phyloP scores from a whole-genome alignment of 2,329 filamentous ascomycete genomes.

The Cucurbitaria berberidis region DNA sequence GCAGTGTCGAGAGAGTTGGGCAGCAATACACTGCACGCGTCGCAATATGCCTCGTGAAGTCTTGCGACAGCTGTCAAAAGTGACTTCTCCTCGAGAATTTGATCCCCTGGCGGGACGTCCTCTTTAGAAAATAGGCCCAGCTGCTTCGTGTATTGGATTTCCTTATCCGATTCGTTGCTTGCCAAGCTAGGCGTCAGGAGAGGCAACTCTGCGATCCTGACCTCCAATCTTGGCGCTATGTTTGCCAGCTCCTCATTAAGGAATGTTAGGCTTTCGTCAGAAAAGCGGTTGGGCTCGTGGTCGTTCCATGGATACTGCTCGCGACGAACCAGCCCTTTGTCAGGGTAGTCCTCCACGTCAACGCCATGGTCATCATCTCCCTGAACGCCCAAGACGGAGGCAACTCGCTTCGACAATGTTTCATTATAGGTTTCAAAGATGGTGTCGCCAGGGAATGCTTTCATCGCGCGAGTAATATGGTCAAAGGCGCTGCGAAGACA shows the following conservation, averaged over 20 bases:
- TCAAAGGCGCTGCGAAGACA: slow-evolving; percentile 71
- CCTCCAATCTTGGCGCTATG: slow-evolving; percentile 82
- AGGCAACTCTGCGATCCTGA: slow-evolving; percentile 77
- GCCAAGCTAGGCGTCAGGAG: slow-evolving; percentile 55
- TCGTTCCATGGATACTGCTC: slow-evolving; percentile 70
- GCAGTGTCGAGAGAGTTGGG: slow-evolving; percentile 50
- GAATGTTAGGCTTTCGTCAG: slow-evolving; percentile 62
- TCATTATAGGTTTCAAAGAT: slow-evolving; percentile 62
- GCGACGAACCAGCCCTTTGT: slow-evolving; percentile 71
- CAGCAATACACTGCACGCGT: slow-evolving; percentile 81
- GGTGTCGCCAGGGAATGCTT: slow-evolving; percentile 60
- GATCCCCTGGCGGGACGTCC: slow-evolving; percentile 77
- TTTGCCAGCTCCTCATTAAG: slow-evolving; percentile 73
- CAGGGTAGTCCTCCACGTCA: slow-evolving; percentile 65
- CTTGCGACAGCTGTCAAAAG: slow-evolving; percentile 88
- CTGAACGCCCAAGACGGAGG: slow-evolving; percentile 29
- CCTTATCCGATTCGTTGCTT: slow-evolving; percentile 52
- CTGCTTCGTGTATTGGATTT: slow-evolving; percentile 69
- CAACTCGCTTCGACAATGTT: slow-evolving; percentile 53
- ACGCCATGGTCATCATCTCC: slow-evolving; percentile 48
- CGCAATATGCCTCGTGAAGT: slow-evolving; percentile 84
- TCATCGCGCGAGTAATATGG: slow-evolving; percentile 69
- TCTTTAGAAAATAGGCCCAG: slow-evolving; percentile 88
- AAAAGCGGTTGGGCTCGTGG: slow-evolving; percentile 65
- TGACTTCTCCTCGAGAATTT: slow-evolving; percentile 80